Conservation (phyloP, 108 stramenopile genomes). For the Hondaea fermentalgiana region DNA sequence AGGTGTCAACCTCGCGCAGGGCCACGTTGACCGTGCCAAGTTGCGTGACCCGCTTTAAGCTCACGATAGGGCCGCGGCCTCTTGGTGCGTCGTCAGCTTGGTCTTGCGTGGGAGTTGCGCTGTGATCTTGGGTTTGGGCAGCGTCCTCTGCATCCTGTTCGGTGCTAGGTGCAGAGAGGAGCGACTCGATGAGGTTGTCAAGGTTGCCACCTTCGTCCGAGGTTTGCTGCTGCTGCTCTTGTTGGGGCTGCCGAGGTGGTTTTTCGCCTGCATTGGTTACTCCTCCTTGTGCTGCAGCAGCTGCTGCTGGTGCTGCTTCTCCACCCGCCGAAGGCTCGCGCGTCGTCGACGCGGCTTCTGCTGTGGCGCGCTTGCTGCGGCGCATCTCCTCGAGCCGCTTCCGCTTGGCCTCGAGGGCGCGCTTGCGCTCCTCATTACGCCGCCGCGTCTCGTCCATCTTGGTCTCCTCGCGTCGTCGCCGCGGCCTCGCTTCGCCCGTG, state of each 20-base stretch:
- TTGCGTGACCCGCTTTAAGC: neutral
- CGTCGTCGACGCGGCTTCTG: neutral
- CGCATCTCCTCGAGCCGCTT: conserved; percentile 19
- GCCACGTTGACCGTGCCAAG: neutral
- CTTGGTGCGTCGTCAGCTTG: neutral
- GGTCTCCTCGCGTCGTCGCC: too few species aligned
- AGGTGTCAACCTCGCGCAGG: neutral
- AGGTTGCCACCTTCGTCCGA: neutral
- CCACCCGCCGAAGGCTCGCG: neutral
- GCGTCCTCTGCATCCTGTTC: neutral
- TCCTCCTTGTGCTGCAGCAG: neutral
- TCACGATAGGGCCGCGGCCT: neutral
- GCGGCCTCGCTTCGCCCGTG: too few species aligned
- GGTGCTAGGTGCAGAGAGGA: neutral
- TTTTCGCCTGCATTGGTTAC: neutral
- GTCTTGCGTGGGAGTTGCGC: neutral
- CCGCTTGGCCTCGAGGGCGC: conserved; percentile 5
- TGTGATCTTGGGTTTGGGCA: neutral
- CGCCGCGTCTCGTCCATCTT: neutral
- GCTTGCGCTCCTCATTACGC: conserved; percentile 9
- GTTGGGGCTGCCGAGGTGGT: neutral
- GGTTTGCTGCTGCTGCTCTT: neutral
- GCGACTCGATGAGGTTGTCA: neutral
- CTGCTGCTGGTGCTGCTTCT: neutral
- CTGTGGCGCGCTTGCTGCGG: neutral